Evolutionary conservation across 2,329 filamentous ascomycete species (phyloP).

Genomic region (Orbilia blumenaviensis): DNA sequence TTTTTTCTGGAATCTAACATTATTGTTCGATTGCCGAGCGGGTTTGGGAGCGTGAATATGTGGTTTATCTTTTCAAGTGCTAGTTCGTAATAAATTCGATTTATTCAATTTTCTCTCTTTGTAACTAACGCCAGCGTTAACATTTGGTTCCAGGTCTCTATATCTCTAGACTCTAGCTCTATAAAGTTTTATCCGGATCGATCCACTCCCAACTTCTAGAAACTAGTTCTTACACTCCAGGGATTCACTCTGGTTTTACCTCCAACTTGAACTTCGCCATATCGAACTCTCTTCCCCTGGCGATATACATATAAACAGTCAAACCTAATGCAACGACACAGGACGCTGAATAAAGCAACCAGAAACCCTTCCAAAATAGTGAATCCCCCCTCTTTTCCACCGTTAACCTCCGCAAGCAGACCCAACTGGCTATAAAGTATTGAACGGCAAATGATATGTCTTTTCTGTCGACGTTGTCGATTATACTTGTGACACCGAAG

Average conservation of each 20-base stretch:
- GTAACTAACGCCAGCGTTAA: too few relatives aligned
- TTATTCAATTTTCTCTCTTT: too few relatives aligned
- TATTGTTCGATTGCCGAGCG: too few relatives aligned
- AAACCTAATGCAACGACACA: background rate
- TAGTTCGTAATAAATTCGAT: too few relatives aligned
- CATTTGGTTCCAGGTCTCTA: too few relatives aligned
- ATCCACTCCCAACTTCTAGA: background rate
- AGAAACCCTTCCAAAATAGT: background rate
- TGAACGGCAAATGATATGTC: background rate
- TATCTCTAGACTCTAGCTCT: background rate
- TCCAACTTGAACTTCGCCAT: background rate
- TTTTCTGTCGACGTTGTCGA: slow-evolving; percentile 21
- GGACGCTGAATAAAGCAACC: slow-evolving; percentile 4
- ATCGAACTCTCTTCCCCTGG: background rate
- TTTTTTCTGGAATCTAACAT: too few relatives aligned
- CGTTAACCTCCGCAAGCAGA: background rate
- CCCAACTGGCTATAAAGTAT: slow-evolving; percentile 16
- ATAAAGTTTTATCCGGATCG: too few relatives aligned
- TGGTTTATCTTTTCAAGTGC: too few relatives aligned
- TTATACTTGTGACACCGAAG: slow-evolving; percentile 5
- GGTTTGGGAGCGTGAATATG: too few relatives aligned
- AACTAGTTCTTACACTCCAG: background rate
- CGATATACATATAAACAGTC: background rate
- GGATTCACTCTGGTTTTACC: too few relatives aligned
- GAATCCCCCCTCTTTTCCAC: background rate